A percentile compares a stretch with the other conserved stretches of the same genome.
Evolutionary conservation across 345 rosid genomes (phyloP).

Genomic region (Noccaea bulbosa): DNA sequence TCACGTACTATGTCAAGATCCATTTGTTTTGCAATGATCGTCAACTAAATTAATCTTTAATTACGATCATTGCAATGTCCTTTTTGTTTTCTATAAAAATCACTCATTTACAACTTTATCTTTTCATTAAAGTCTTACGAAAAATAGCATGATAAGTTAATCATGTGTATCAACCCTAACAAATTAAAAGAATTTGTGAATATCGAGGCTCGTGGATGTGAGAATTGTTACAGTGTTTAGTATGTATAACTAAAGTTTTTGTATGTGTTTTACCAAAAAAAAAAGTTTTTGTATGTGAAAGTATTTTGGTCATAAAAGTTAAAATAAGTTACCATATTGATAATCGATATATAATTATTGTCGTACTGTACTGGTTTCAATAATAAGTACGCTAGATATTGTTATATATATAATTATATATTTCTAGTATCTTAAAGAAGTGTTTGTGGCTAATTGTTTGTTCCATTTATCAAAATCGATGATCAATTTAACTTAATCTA

Average conservation of each 20-base stretch:
- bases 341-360: neutral
- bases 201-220: constrained; percentile 30
- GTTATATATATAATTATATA: neutral
- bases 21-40: constrained; percentile 25
- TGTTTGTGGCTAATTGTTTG: neutral
- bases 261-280: too few species aligned
- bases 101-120: constrained; percentile 42
- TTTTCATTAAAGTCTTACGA: constrained; percentile 31
- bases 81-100: constrained; percentile 43
- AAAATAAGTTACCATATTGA: neutral
- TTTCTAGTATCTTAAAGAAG: neutral
- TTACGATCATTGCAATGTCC: constrained; percentile 38
- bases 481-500: neutral
- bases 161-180: constrained; percentile 40
- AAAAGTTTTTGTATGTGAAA: neutral
- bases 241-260: neutral
- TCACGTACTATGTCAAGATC: neutral
- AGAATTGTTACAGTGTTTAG: constrained; percentile 1
- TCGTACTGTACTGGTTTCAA: neutral
- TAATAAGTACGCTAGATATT: neutral
- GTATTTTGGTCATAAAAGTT: neutral
- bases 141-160: constrained; percentile 43
- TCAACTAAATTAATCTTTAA: constrained; percentile 28
- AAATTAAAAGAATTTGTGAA: constrained; percentile 26
- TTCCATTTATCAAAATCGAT: neutral